Evolutionary conservation across 2,329 filamentous ascomycete species (phyloP).

Genomic region (Colletotrichum sp.): DNA sequence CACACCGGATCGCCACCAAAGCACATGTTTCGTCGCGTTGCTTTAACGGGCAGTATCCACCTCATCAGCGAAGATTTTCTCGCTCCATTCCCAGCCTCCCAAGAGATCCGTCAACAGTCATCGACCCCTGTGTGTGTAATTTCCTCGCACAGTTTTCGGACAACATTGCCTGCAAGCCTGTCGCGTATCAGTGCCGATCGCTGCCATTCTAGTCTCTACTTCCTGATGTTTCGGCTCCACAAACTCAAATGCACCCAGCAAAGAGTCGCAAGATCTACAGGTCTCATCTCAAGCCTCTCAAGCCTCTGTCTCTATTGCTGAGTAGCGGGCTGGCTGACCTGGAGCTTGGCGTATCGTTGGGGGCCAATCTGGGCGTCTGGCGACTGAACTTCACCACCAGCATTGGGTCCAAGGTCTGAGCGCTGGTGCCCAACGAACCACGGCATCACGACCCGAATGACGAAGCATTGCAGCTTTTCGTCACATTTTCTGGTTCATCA

Average conservation of each 20-base stretch:
- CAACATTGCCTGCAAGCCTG: not conserved
- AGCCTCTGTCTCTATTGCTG: not conserved
- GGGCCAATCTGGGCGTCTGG: not conserved
- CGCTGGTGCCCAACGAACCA: constrained; percentile 12
- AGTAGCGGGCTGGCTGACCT: not conserved
- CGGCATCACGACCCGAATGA: not conserved
- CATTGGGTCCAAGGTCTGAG: not conserved
- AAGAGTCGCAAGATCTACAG: constrained; percentile 14
- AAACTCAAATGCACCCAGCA: constrained; percentile 5
- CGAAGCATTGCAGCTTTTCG: not conserved
- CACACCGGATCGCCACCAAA: not conserved
- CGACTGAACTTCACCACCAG: not conserved
- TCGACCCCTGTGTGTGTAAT: constrained; percentile 5
- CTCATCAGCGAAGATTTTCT: not conserved
- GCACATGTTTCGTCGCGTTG: not conserved
- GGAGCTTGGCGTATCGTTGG: not conserved
- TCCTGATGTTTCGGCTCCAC: constrained; percentile 12
- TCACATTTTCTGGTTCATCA: not conserved
- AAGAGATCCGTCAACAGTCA: not conserved
- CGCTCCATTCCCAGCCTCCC: not conserved
- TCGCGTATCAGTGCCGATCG: constrained; percentile 10
- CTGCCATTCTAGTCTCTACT: not conserved
- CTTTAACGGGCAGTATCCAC: not conserved
- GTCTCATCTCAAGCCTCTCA: constrained; percentile 18
- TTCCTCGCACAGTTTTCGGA: constrained; percentile 12